A percentile compares a stretch with the other conserved stretches of the same genome.
phyloP scores from a whole-genome alignment of 2,329 filamentous ascomycete genomes.

The Diaporthe citrichinensis region DNA sequence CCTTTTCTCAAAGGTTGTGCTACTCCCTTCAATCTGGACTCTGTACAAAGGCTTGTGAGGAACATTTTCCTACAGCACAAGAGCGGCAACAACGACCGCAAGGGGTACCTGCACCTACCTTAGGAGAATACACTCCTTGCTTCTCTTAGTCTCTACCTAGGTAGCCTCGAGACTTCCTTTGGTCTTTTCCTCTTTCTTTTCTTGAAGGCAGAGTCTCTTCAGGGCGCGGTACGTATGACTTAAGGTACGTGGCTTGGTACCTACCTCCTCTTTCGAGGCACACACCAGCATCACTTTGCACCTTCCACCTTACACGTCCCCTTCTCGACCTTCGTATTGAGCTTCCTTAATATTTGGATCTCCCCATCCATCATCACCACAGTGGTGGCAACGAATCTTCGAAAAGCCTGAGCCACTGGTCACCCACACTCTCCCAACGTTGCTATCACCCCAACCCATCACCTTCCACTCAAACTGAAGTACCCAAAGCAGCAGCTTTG shows the following conservation, averaged over 20 bases:
- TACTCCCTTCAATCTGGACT: not conserved
- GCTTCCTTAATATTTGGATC: not conserved
- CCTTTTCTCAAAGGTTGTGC: not conserved
- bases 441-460: not conserved
- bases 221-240: not conserved
- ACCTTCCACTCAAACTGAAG: not conserved
- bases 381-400: not conserved
- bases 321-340: not conserved
- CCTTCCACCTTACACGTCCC: not conserved
- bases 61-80: not conserved
- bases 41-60: not conserved
- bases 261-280: not conserved
- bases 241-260: not conserved
- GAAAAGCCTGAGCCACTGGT: not conserved
- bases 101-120: too few species aligned
- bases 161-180: not conserved
- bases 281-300: slow-evolving; percentile 5
- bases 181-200: not conserved
- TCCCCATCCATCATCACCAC: not conserved
- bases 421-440: too few species aligned
- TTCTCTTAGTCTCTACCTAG: not conserved
- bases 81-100: not conserved
- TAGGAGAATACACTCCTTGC: not conserved
- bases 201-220: not conserved
- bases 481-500: not conserved